Percentiles rank a stretch among this genome's conserved stretches.
These are phyloP conservation scores for Syncephalastrum racemosum DNA, from an alignment of 371 early-diverging fungal genomes.

Conservation along the genomic window DNA sequence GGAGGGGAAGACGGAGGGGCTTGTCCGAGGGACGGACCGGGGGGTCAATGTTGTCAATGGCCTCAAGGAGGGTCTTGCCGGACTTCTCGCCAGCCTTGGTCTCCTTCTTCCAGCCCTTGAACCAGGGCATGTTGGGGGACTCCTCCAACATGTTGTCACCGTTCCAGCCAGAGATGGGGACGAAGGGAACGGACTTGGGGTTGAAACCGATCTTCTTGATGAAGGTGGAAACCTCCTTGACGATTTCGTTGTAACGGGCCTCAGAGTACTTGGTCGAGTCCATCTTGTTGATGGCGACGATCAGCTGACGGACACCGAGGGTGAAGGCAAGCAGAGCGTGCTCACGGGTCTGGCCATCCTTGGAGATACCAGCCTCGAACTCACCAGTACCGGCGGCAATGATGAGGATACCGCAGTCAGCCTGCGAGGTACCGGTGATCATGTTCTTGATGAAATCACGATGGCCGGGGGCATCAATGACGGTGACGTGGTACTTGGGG, in stretches of 20 bases:
- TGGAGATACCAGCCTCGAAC: slow-evolving; percentile 98
- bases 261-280: slow-evolving; percentile 95
- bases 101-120: slow-evolving; percentile 95
- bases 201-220: slow-evolving; percentile 95
- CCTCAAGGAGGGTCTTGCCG: slow-evolving; percentile 93
- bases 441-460: slow-evolving; percentile 99
- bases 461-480: slow-evolving; percentile 99
- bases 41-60: slow-evolving; percentile 93
- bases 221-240: slow-evolving; percentile 91
- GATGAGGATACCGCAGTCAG: slow-evolving; percentile 96
- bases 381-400: slow-evolving; percentile 95
- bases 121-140: slow-evolving; percentile 94
- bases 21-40: slow-evolving; percentile 89
- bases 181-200: slow-evolving; percentile 89
- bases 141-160: slow-evolving; percentile 96
- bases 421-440: slow-evolving; percentile 95
- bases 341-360: slow-evolving; percentile 99
- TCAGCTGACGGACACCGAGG: slow-evolving; percentile 96
- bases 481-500: slow-evolving; percentile 93
- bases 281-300: slow-evolving; percentile 99
- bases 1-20: slow-evolving; percentile 96
- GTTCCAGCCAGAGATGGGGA: slow-evolving; percentile 98
- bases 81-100: slow-evolving; percentile 73
- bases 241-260: slow-evolving; percentile 92
- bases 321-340: slow-evolving; percentile 98